These are phyloP conservation scores for Trametes cingulata DNA, from an alignment of 768 basidiomycete genomes.

Conservation along the genomic window DNA sequence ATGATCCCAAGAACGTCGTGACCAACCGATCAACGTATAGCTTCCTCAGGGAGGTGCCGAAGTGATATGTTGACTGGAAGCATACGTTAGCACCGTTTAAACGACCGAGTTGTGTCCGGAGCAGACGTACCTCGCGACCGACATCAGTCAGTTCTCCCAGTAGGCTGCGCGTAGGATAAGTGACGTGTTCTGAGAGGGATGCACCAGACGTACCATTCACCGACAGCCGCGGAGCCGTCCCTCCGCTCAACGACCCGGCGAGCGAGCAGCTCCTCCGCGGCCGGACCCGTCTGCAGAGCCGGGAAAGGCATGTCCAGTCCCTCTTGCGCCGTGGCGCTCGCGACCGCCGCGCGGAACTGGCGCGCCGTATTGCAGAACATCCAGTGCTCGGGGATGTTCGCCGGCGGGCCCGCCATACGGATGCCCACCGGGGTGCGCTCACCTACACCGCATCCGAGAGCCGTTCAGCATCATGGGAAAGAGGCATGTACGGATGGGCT, in stretches of 20 bases:
- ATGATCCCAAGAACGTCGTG: background rate
- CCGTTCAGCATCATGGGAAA: background rate
- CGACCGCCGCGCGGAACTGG: slow-evolving; percentile 49
- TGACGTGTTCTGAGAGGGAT: background rate
- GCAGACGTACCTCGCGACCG: slow-evolving; percentile 56
- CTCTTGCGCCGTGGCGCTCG: slow-evolving; percentile 27
- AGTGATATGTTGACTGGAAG: slow-evolving; percentile 62
- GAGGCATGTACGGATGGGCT: background rate
- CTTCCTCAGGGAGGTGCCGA: slow-evolving; percentile 57
- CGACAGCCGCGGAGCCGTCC: slow-evolving; percentile 54
- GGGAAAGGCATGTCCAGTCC: background rate
- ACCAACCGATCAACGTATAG: slow-evolving; percentile 68
- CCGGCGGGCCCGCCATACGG: slow-evolving; percentile 60
- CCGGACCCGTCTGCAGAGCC: background rate
- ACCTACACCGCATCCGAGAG: slow-evolving; percentile 42
- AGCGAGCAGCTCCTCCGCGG: slow-evolving; percentile 36
- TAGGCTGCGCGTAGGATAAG: slow-evolving; percentile 42
- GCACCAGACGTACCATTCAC: slow-evolving; percentile 57
- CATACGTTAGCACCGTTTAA: background rate
- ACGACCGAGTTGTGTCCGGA: background rate
- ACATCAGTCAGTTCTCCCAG: slow-evolving; percentile 73
- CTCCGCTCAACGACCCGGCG: slow-evolving; percentile 54
- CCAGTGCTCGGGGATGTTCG: slow-evolving; percentile 70
- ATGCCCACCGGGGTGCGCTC: slow-evolving; percentile 78
- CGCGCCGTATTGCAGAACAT: slow-evolving; percentile 59